Conservation (phyloP, 2,329 filamentous ascomycete species). For the Coniochaeta sp. region DNA sequence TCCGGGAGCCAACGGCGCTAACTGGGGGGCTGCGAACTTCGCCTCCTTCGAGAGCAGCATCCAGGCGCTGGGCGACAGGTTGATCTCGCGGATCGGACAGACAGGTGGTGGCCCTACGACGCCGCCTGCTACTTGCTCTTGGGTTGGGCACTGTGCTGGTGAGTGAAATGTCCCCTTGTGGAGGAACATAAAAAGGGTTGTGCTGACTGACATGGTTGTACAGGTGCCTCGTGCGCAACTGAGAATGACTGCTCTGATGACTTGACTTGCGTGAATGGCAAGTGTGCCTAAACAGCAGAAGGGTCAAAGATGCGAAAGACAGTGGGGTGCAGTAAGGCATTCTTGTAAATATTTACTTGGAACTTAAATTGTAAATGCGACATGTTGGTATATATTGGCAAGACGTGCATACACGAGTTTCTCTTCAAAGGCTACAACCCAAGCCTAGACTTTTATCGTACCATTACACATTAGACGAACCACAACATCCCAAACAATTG, state of each 20-base stretch:
- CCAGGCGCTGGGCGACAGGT: constrained; percentile 38
- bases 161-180: not conserved
- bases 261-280: not conserved
- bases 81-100: constrained; percentile 34
- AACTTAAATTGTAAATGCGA: not conserved
- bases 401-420: not conserved
- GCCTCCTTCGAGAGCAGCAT: constrained; percentile 48
- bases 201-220: not conserved
- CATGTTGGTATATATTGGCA: not conserved
- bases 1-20: constrained; percentile 43
- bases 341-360: not conserved
- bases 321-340: too few relatives aligned
- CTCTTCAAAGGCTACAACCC: not conserved
- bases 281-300: not conserved
- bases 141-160: constrained; percentile 1
- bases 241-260: constrained; percentile 2
- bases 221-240: not conserved
- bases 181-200: not conserved
- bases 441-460: too few relatives aligned
- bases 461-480: not conserved
- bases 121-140: not conserved
- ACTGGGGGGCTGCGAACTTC: constrained; percentile 44
- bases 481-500: not conserved
- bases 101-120: not conserved
- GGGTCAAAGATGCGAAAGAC: not conserved